Base-by-base conservation (phyloP, 495 filamentous ascomycete genomes). In the Penicillium argentinense region DNA sequence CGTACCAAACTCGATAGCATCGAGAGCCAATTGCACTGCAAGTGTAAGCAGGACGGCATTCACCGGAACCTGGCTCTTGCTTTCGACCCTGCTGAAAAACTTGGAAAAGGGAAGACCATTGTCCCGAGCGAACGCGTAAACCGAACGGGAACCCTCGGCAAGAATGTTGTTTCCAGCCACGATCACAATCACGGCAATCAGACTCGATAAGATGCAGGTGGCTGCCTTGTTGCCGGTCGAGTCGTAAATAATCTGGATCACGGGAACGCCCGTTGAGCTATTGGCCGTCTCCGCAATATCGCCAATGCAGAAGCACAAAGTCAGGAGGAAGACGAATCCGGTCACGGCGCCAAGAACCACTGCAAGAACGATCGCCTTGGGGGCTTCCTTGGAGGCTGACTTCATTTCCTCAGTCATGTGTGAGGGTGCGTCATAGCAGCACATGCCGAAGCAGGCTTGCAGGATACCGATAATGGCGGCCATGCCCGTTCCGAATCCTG, bases 391-490 rank as follows among this genome's bases (percentile, higher is more conserved):
- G 0, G 72, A 69, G 1, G 79, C 66, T 12, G 73, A 65, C 24
- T 67, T 67, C 64, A 79, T 77, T 45, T 81, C 75, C 45, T 78
- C 71, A 0, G 67, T 72, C 72, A 77, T 77, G 33, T 76, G 73
- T 0, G 62, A 51, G 0, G 70, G 67, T 3, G 67, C 69, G 47
- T 77, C 68, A 45, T 73, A 76, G 49, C 76, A 77, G 53, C 72
- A 76, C 78, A 83, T 80, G 13, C 78, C 78, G 45, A 83, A 82
- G 5, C 70, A 75, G 45, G 69, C 67, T 49, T 83, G 79, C 13
- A 83, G 51, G 13, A 81, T 67, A n/a, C 79, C 79, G 11, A 82
- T 47, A 18, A 82, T 73, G 0, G 73, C 74, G 8, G 73, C 67
- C 62, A 79, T 81, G 0, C 71, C 65, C 5, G 64, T 57, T 13